These are phyloP conservation scores for apple (Malus domestica) DNA, from an alignment of 306 rosid genomes.

Conservation along the genomic window ASM211411v1 NC_041797.1:3332001-3332500, in stretches of 20 bases:
- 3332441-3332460: background rate
- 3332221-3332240: conserved; percentile 50
- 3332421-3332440: conserved; percentile 37
- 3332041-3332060: background rate
- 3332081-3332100: background rate
- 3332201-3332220: conserved; percentile 48
- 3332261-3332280: conserved; percentile 6
- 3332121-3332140: background rate
- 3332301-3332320: background rate
- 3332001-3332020: background rate
- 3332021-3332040: background rate
- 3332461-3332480: no score
- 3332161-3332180: background rate
- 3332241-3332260: conserved; percentile 69
- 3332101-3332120: background rate
- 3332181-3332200: background rate
- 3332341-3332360: background rate
- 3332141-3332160: background rate
- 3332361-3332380: conserved; percentile 58
- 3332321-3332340: background rate
- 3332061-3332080: no score
- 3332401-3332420: conserved; percentile 66
- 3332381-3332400: conserved; percentile 73
- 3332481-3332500: no score
- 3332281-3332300: background rate